A percentile compares a stretch with the other conserved stretches of the same genome.
Conservation (phyloP, 805 yeast species). For the Candida chauliodis region DNA sequence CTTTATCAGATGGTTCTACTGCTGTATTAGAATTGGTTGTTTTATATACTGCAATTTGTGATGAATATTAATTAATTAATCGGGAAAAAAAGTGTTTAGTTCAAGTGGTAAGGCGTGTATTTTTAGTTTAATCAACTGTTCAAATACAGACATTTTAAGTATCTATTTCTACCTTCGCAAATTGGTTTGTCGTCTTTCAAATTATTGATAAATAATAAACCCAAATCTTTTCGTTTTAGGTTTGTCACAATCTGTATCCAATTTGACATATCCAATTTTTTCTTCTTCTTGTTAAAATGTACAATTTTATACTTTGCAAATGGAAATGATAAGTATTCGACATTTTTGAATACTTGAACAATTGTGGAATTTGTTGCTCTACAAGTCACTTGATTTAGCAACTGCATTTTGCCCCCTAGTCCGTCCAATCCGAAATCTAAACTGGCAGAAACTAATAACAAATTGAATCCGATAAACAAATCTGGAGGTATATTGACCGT, state of each 20-base stretch:
- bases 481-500: slow-evolving; percentile 3
- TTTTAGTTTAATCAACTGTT: not conserved
- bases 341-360: slow-evolving; percentile 8
- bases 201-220: slow-evolving; percentile 7
- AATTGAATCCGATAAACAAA: not conserved
- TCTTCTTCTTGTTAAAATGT: slow-evolving; percentile 1
- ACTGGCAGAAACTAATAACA: slow-evolving; percentile 1
- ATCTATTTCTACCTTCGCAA: slow-evolving; percentile 8
- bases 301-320: slow-evolving; percentile 7
- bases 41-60: slow-evolving; percentile 20
- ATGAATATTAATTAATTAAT: not conserved
- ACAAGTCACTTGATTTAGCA: slow-evolving; percentile 1
- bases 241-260: slow-evolving; percentile 7
- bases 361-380: not conserved
- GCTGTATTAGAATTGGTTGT: slow-evolving; percentile 22
- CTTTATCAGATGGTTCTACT: slow-evolving; percentile 15
- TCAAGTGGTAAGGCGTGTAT: not conserved
- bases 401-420: not conserved
- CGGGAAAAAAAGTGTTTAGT: not conserved
- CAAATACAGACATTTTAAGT: slow-evolving; percentile 3
- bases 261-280: not conserved
- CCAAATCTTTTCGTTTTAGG: slow-evolving; percentile 8
- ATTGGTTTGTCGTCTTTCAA: slow-evolving; percentile 8
- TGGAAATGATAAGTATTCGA: slow-evolving; percentile 7
- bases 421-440: slow-evolving; percentile 4